Evolutionary conservation across 2,329 filamentous ascomycete genomes (phyloP).

Genomic region (Aureobasidium sp.): DNA sequence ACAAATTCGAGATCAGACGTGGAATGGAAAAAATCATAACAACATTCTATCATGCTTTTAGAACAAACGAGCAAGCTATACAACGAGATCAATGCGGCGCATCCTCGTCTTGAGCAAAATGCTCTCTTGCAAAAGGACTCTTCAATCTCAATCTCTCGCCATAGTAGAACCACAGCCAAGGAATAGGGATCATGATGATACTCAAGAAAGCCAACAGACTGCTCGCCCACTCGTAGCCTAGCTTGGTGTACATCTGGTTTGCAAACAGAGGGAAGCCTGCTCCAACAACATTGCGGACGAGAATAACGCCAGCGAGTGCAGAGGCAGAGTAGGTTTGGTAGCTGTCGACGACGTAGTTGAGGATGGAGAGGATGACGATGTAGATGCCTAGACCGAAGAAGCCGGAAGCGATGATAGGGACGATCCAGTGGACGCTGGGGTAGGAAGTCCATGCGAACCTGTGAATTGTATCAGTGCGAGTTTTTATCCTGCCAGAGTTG

Average conservation of each 20-base stretch:
- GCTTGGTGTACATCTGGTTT: conserved; percentile 23
- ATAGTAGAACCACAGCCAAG: conserved; percentile 30
- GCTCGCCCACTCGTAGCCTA: conserved; percentile 39
- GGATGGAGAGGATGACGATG: conserved; percentile 44
- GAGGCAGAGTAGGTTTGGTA: conserved; percentile 40
- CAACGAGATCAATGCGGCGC: conserved; percentile 4
- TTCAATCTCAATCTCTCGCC: conserved; percentile 18
- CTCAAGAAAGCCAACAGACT: conserved; percentile 37
- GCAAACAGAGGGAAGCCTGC: conserved; percentile 24
- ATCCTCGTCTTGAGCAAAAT: conserved; percentile 15
- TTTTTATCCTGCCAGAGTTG: background rate
- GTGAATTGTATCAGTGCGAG: background rate
- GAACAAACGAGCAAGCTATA: background rate
- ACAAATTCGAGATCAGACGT: no score
- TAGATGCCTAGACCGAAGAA: conserved; percentile 48
- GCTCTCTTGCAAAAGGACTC: conserved; percentile 12
- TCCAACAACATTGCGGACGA: conserved; percentile 35
- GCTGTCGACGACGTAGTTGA: conserved; percentile 44
- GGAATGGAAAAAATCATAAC: no score
- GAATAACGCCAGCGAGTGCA: conserved; percentile 33
- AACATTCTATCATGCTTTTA: background rate
- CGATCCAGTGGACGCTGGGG: conserved; percentile 30
- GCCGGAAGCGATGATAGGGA: conserved; percentile 42
- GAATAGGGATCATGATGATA: conserved; percentile 31
- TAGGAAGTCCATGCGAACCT: conserved; percentile 16